phyloP scores from a whole-genome alignment of 805 yeast genomes.

The Yamadazyma akitaensis region DNA sequence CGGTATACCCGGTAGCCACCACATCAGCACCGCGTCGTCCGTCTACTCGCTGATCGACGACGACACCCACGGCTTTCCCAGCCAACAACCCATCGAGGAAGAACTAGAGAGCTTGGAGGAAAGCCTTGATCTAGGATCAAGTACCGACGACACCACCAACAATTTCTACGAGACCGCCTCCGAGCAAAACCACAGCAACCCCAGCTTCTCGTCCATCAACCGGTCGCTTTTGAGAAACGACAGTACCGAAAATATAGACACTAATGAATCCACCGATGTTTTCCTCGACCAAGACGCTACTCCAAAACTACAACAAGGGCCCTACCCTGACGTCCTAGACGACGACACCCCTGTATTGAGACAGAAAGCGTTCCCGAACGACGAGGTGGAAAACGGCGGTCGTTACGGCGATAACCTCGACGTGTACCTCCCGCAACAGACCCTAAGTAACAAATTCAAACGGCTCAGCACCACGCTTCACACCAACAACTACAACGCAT shows the following conservation, averaged over 20 bases:
- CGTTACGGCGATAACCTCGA: constrained; percentile 4
- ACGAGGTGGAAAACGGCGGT: constrained; percentile 11
- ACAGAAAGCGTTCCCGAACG: not conserved
- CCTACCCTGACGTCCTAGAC: constrained; percentile 15
- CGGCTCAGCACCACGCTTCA: constrained; percentile 36
- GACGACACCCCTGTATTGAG: constrained; percentile 30
- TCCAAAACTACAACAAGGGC: constrained; percentile 22
- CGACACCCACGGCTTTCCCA: constrained; percentile 8
- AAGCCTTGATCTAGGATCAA: not conserved
- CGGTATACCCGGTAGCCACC: constrained; percentile 15
- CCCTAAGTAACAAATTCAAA: constrained; percentile 33
- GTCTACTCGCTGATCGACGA: constrained; percentile 24
- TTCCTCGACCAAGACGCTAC: constrained; percentile 26
- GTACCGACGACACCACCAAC: not conserved
- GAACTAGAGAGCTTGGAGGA: constrained; percentile 6
- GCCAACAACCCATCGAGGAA: constrained; percentile 7
- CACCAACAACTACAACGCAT: constrained; percentile 22
- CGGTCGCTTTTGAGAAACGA: constrained; percentile 26
- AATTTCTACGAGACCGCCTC: constrained; percentile 5
- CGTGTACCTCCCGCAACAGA: constrained; percentile 27
- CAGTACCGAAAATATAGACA: constrained; percentile 6
- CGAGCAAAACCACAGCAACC: constrained; percentile 13
- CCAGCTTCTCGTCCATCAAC: constrained; percentile 35
- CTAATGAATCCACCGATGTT: constrained; percentile 1
- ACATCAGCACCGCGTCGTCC: constrained; percentile 35